Evolutionary conservation across 2,329 filamentous ascomycete genomes (phyloP).

Genomic region (Calonectria honghensis): DNA sequence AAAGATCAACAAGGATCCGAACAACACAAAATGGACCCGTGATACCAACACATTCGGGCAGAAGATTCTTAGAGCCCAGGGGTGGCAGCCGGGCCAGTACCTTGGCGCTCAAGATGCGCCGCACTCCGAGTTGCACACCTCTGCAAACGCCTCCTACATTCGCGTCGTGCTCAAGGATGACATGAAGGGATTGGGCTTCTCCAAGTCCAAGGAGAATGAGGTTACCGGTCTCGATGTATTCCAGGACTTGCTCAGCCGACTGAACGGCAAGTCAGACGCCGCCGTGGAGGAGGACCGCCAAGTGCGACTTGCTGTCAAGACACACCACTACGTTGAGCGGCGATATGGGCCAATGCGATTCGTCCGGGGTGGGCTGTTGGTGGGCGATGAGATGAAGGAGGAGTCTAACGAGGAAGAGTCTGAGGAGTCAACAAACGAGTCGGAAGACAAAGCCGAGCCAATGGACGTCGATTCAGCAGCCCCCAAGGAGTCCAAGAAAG

Average conservation of each 20-base stretch:
- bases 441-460: conserved; percentile 44
- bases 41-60: conserved; percentile 91
- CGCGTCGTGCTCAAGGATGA: conserved; percentile 92
- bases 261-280: conserved; percentile 91
- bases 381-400: conserved; percentile 73
- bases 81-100: conserved; percentile 90
- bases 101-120: conserved; percentile 86
- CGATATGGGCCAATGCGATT: conserved; percentile 90
- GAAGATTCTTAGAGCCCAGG: conserved; percentile 89
- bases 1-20: conserved; percentile 92
- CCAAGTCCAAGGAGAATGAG: conserved; percentile 82
- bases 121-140: conserved; percentile 85
- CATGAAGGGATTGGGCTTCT: conserved; percentile 91
- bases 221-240: conserved; percentile 92
- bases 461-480: conserved; percentile 49
- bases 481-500: conserved; percentile 59
- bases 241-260: conserved; percentile 87
- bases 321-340: conserved; percentile 82
- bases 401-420: conserved; percentile 49
- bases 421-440: conserved; percentile 37
- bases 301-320: conserved; percentile 80
- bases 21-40: conserved; percentile 94
- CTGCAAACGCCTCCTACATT: conserved; percentile 89
- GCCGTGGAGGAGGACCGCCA: conserved; percentile 82
- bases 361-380: conserved; percentile 85